phyloP scores from a whole-genome alignment of 805 yeast species.

The Lachancea meyersii region DNA sequence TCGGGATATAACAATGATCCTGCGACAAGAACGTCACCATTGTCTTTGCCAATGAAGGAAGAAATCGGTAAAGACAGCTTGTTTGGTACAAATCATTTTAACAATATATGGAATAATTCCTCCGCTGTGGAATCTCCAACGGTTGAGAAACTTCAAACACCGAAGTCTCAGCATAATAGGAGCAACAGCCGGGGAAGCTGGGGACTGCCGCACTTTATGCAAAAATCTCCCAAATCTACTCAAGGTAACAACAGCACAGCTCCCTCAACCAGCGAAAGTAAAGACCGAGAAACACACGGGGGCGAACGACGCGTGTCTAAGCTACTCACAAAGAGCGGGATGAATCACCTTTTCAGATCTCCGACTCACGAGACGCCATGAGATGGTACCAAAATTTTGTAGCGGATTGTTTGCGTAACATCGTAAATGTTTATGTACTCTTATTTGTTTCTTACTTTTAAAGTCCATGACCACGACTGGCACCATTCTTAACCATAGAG shows the following conservation, averaged over 20 bases:
- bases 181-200: constrained; percentile 8
- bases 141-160: constrained; percentile 1
- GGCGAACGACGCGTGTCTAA: constrained; percentile 25
- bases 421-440: not conserved
- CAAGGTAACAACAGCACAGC: not conserved
- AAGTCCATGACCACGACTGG: too few species aligned
- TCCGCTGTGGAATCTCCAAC: constrained; percentile 1
- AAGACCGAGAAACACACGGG: constrained; percentile 10
- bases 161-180: constrained; percentile 6
- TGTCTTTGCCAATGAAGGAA: constrained; percentile 5
- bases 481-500: too few species aligned
- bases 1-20: constrained; percentile 8
- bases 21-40: constrained; percentile 4
- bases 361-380: constrained; percentile 21
- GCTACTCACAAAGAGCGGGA: constrained; percentile 23
- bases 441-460: not conserved
- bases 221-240: constrained; percentile 7
- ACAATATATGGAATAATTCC: constrained; percentile 23
- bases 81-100: constrained; percentile 24
- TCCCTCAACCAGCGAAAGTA: not conserved
- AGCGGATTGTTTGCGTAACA: not conserved
- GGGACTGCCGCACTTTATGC: constrained; percentile 10
- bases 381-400: not conserved
- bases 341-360: constrained; percentile 24
- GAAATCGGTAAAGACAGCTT: constrained; percentile 4